phyloP scores from a whole-genome alignment of 768 basidiomycete genomes.

The Russula vinacea region DNA sequence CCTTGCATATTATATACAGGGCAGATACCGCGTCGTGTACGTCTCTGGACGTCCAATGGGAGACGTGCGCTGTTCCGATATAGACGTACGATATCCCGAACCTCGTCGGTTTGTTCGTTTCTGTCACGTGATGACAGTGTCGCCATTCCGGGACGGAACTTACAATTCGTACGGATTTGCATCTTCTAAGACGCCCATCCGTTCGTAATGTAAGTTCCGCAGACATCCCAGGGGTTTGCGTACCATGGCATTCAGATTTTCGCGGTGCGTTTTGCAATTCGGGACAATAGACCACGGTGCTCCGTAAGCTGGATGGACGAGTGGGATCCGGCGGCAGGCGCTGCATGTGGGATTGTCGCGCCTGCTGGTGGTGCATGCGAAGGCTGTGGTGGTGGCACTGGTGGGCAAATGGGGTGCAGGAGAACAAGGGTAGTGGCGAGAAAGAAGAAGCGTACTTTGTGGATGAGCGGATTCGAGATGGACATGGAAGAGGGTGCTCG shows the following conservation, averaged over 20 bases:
- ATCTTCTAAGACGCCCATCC: no score
- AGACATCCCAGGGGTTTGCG: no score
- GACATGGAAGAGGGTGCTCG: background rate
- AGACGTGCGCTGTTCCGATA: no score
- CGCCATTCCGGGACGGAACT: constrained; percentile 8
- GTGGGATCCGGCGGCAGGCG: background rate
- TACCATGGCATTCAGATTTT: background rate
- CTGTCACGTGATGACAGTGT: background rate
- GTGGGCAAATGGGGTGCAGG: background rate
- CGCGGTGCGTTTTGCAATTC: no score
- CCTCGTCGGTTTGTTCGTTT: no score
- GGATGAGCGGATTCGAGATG: background rate
- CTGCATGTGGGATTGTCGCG: constrained; percentile 9
- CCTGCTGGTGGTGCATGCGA: background rate
- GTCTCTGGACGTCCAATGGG: no score
- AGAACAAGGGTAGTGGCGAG: background rate
- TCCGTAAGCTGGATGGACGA: background rate
- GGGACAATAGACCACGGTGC: no score
- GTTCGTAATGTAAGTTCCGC: no score
- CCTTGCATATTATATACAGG: no score
- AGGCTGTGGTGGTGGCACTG: constrained; percentile 3
- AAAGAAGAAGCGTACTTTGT: background rate
- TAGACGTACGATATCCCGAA: no score
- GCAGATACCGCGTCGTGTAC: no score
- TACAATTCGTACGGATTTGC: no score